phyloP scores from a whole-genome alignment of 1,284 basidiomycete genomes.

The Vanrija pseudolonga region DNA sequence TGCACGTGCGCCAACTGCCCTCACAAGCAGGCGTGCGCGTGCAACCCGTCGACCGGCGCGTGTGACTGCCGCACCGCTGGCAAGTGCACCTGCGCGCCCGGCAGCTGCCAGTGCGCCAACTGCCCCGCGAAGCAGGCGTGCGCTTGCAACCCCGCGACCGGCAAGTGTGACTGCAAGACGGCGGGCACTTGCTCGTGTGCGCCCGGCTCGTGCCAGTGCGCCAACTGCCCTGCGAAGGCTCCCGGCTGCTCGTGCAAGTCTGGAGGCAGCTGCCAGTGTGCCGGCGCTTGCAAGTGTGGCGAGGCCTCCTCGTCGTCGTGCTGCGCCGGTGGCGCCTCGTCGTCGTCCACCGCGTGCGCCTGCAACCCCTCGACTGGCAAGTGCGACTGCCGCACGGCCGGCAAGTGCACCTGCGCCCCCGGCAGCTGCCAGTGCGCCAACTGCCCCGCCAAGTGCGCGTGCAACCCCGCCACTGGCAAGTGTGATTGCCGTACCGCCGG shows the following conservation, averaged over 20 bases:
- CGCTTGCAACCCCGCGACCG: too few relatives aligned
- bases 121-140: slow-evolving; percentile 15
- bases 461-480: neutral
- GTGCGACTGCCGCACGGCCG: neutral
- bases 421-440: slow-evolving; percentile 21
- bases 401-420: slow-evolving; percentile 19
- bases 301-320: too few relatives aligned
- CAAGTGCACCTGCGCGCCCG: slow-evolving; percentile 27
- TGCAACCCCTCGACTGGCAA: neutral
- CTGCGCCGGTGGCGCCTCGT: too few relatives aligned
- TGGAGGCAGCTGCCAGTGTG: slow-evolving; percentile 25
- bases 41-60: neutral
- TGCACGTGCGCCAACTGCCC: slow-evolving; percentile 23
- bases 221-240: too few relatives aligned
- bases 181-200: slow-evolving; percentile 15
- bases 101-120: slow-evolving; percentile 22
- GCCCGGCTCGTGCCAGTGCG: slow-evolving; percentile 23
- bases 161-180: neutral
- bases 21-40: slow-evolving; percentile 1
- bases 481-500: slow-evolving; percentile 14
- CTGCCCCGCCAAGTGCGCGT: slow-evolving; percentile 14
- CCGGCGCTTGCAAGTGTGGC: too few relatives aligned
- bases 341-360: slow-evolving; percentile 10
- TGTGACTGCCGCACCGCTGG: slow-evolving; percentile 15
- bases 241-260: too few relatives aligned